These are phyloP conservation scores for Ormosia emarginata DNA, from an alignment of 306 rosid genomes.

Conservation along the genomic window DNA sequence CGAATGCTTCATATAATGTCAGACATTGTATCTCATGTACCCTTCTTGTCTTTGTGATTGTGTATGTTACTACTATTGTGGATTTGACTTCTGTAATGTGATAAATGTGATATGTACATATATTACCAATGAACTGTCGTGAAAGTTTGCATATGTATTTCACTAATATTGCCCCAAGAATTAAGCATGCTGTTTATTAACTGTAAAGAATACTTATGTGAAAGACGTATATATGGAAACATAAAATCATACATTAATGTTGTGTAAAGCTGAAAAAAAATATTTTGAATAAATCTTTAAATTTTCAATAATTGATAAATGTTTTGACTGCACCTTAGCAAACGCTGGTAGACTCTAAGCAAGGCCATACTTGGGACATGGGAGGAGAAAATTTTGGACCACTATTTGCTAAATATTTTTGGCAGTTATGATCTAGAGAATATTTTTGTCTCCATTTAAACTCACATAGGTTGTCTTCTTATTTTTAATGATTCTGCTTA, in stretches of 20 bases:
- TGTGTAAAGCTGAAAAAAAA: not conserved
- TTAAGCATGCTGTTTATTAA: not conserved
- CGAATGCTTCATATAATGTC: not conserved
- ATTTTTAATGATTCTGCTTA: too few relatives aligned
- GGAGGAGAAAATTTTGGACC: too few relatives aligned
- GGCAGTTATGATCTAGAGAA: not conserved
- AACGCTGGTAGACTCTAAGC: not conserved
- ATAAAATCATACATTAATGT: not conserved
- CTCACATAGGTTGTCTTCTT: too few relatives aligned
- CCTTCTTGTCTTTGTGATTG: not conserved
- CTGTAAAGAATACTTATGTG: not conserved
- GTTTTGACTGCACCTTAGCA: not conserved
- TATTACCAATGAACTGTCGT: not conserved
- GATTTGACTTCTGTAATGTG: not conserved
- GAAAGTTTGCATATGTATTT: not conserved
- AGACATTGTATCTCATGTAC: not conserved
- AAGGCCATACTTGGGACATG: too few relatives aligned
- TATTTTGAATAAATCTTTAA: not conserved
- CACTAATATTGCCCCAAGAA: not conserved
- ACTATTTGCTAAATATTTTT: too few relatives aligned
- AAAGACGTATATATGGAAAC: not conserved
- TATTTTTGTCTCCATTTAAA: too few relatives aligned
- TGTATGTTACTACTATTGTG: not conserved
- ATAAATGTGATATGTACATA: not conserved
- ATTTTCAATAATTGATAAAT: not conserved